These are phyloP conservation scores for Plasmodiophora brassicae DNA, from an alignment of 208 protist genomes.

Conservation along the genomic window DNA sequence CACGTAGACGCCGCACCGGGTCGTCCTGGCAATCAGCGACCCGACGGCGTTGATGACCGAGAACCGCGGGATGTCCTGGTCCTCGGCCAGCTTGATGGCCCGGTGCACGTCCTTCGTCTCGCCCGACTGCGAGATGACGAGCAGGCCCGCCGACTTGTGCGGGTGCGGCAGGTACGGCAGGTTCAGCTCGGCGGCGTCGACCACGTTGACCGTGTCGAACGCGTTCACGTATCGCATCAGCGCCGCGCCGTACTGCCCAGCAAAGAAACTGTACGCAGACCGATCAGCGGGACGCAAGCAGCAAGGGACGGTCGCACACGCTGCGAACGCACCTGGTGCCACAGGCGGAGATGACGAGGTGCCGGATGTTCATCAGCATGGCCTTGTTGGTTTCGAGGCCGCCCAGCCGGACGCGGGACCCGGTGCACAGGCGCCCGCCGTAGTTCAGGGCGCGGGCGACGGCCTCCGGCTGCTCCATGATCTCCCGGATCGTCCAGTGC, in stretches of 20 bases:
- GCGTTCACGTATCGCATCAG: slow-evolving; percentile 45
- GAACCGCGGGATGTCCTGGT: slow-evolving; percentile 49
- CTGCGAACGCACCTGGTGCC: neutral
- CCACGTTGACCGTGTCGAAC: slow-evolving; percentile 55
- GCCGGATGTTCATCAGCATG: slow-evolving; percentile 20
- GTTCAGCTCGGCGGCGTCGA: slow-evolving; percentile 55
- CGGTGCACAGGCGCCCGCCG: slow-evolving; percentile 27
- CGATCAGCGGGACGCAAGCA: neutral
- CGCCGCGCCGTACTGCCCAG: slow-evolving; percentile 11
- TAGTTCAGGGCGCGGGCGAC: slow-evolving; percentile 45
- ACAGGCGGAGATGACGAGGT: slow-evolving; percentile 3
- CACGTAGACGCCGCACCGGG: slow-evolving; percentile 62
- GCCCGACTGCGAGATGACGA: slow-evolving; percentile 63
- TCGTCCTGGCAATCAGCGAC: slow-evolving; percentile 59
- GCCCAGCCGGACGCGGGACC: slow-evolving; percentile 29
- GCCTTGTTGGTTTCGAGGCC: slow-evolving; percentile 8
- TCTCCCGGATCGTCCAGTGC: slow-evolving; percentile 64
- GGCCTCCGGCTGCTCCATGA: slow-evolving; percentile 65
- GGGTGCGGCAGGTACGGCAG: slow-evolving; percentile 49
- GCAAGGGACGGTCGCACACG: no score
- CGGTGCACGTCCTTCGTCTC: slow-evolving; percentile 64
- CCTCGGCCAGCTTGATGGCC: slow-evolving; percentile 50
- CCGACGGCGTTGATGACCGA: slow-evolving; percentile 62
- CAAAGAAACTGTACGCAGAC: neutral
- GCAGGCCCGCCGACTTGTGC: slow-evolving; percentile 39